These are phyloP conservation scores for Botryotinia calthae DNA, from an alignment of 2,329 filamentous ascomycete species.

Conservation along the genomic window DNA sequence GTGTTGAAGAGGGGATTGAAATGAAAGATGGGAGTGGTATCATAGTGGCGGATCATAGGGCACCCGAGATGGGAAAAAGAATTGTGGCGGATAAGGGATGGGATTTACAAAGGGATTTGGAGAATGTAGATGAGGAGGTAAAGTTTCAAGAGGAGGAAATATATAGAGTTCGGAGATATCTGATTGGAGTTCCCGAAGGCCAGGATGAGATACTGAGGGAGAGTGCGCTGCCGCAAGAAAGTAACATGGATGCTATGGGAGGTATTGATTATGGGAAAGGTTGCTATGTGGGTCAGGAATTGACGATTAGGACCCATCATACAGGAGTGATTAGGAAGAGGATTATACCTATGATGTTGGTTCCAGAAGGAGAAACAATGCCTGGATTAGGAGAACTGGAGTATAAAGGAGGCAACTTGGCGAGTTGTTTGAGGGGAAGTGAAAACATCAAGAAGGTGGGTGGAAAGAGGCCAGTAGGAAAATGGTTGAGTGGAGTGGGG, in stretches of 20 bases:
- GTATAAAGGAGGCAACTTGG: slow-evolving; percentile 42
- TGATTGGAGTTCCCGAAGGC: slow-evolving; percentile 82
- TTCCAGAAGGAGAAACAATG: slow-evolving; percentile 47
- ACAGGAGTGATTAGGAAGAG: slow-evolving; percentile 91
- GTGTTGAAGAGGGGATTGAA: slow-evolving; percentile 14
- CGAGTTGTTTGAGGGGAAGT: slow-evolving; percentile 46
- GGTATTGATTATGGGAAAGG: slow-evolving; percentile 94
- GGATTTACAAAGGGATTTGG: slow-evolving; percentile 39
- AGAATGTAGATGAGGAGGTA: slow-evolving; percentile 35
- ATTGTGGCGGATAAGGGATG: slow-evolving; percentile 42
- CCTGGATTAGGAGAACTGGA: slow-evolving; percentile 49
- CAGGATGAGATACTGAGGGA: slow-evolving; percentile 72
- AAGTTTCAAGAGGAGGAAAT: not conserved
- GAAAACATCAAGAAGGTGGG: slow-evolving; percentile 36
- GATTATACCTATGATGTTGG: slow-evolving; percentile 76
- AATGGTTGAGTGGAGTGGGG: slow-evolving; percentile 74
- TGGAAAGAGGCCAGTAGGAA: slow-evolving; percentile 68
- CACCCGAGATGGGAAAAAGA: slow-evolving; percentile 55
- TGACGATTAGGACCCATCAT: slow-evolving; percentile 93
- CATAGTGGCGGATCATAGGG: slow-evolving; percentile 48
- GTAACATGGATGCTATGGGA: slow-evolving; percentile 80
- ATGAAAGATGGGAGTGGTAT: slow-evolving; percentile 23
- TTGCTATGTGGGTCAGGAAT: slow-evolving; percentile 94
- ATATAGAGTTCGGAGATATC: slow-evolving; percentile 57
- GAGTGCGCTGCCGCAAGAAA: slow-evolving; percentile 77